A percentile compares a stretch with the other conserved stretches of the same genome.
Conservation (phyloP, 345 rosid species). For the Melaleuca quinquenervia region DNA sequence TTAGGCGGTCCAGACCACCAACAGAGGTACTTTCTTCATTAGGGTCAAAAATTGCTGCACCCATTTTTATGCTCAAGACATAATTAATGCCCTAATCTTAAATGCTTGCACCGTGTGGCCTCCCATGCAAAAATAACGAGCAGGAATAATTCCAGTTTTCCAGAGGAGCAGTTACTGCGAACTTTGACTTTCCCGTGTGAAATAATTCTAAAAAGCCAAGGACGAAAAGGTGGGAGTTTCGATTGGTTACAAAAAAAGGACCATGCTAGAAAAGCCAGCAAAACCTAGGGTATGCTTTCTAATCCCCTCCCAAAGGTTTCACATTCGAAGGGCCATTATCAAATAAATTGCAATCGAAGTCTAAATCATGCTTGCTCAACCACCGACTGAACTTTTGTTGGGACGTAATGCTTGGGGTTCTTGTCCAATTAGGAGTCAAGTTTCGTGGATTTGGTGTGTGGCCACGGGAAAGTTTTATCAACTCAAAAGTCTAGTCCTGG, state of each 20-base stretch:
- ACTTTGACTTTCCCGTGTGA: not conserved
- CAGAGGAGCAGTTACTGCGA: not conserved
- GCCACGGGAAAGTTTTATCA: not conserved
- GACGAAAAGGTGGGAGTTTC: not conserved
- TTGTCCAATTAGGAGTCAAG: not conserved
- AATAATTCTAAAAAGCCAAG: not conserved
- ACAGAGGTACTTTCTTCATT: not conserved
- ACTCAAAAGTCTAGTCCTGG: not conserved
- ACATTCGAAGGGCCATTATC: not conserved
- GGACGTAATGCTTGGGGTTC: not conserved
- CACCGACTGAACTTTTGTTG: not conserved
- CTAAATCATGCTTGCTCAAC: slow-evolving; percentile 1
- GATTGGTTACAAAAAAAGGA: not conserved
- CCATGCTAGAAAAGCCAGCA: not conserved
- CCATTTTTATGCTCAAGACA: not conserved
- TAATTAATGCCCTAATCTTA: not conserved
- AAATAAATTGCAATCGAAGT: not conserved
- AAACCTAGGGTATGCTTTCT: not conserved
- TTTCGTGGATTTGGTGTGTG: not conserved
- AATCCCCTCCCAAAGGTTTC: not conserved
- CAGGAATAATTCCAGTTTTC: not conserved
- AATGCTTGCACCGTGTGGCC: not conserved
- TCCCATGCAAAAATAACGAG: not conserved
- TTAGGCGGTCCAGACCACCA: not conserved
- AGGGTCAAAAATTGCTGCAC: not conserved